These are phyloP conservation scores for Acanthamoeba healyi DNA, from an alignment of 208 protist species.

Conservation along the genomic window DNA sequence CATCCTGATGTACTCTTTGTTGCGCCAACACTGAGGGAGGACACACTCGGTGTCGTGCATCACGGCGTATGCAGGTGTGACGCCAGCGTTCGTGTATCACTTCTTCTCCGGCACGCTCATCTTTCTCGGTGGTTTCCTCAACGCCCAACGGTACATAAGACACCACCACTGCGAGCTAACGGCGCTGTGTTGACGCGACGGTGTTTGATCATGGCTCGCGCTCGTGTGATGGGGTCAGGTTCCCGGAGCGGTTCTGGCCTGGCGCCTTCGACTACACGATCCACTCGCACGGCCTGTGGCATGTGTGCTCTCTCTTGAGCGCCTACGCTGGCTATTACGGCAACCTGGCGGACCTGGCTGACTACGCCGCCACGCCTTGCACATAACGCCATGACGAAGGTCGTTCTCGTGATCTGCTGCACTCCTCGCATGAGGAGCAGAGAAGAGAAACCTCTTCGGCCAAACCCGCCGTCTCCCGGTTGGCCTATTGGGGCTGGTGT, in stretches of 20 bases:
- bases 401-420: too few relatives aligned
- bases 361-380: conserved; percentile 10
- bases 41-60: too few relatives aligned
- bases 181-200: too few relatives aligned
- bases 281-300: conserved; percentile 71
- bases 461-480: too few relatives aligned
- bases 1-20: background rate
- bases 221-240: background rate
- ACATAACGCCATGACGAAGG: background rate
- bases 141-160: background rate
- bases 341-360: conserved; percentile 18
- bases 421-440: too few relatives aligned
- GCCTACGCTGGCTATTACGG: conserved; percentile 55
- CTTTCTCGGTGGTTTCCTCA: conserved; percentile 66
- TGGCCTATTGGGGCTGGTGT: too few relatives aligned
- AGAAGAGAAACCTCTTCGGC: too few relatives aligned
- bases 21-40: too few relatives aligned
- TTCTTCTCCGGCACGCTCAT: conserved; percentile 31
- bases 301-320: conserved; percentile 54
- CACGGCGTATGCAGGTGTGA: background rate
- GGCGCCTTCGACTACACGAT: conserved; percentile 59
- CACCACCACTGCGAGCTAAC: background rate
- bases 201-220: background rate
- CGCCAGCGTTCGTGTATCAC: conserved; percentile 55
- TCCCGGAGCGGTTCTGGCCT: conserved; percentile 54